Evolutionary conservation across 1,139 yeast species (phyloP).

Genomic region (Williopsis jadinii): DNA sequence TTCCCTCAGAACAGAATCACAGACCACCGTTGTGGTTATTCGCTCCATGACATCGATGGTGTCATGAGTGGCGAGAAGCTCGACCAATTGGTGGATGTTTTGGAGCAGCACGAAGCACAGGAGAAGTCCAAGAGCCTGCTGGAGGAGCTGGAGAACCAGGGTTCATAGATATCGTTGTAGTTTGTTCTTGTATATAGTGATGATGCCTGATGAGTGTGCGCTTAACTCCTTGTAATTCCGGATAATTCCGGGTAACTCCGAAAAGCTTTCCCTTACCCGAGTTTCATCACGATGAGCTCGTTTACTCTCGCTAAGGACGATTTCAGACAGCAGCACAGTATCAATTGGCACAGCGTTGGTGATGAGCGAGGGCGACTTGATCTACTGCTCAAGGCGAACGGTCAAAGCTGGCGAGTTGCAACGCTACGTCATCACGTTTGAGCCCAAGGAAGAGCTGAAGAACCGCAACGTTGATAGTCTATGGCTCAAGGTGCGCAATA

Average conservation of each 20-base stretch:
- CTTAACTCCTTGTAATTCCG: too few species aligned
- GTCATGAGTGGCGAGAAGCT: conserved; percentile 68
- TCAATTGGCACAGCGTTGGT: too few species aligned
- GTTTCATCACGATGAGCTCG: too few species aligned
- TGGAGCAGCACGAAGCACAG: conserved; percentile 40
- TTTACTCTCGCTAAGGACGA: too few species aligned
- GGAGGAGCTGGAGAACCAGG: conserved; percentile 12
- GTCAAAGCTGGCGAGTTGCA: conserved; percentile 53
- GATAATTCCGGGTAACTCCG: too few species aligned
- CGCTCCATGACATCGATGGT: conserved; percentile 74
- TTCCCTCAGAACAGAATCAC: conserved; percentile 89
- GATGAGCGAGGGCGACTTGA: conserved; percentile 14
- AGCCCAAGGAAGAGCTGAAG: conserved; percentile 25
- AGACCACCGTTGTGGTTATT: conserved; percentile 83
- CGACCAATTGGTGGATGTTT: conserved; percentile 53
- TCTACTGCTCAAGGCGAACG: conserved; percentile 33
- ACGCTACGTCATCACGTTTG: conserved; percentile 40
- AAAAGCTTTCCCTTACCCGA: too few species aligned
- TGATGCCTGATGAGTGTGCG: too few species aligned
- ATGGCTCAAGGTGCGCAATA: conserved; percentile 67
- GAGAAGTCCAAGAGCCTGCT: conserved; percentile 35
- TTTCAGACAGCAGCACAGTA: too few species aligned
- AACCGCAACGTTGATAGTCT: conserved; percentile 25
- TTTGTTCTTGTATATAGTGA: too few species aligned
- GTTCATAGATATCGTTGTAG: too few species aligned